Conservation (phyloP, 352 stramenopile genomes). For the Globisporangium orthogonon region DNA sequence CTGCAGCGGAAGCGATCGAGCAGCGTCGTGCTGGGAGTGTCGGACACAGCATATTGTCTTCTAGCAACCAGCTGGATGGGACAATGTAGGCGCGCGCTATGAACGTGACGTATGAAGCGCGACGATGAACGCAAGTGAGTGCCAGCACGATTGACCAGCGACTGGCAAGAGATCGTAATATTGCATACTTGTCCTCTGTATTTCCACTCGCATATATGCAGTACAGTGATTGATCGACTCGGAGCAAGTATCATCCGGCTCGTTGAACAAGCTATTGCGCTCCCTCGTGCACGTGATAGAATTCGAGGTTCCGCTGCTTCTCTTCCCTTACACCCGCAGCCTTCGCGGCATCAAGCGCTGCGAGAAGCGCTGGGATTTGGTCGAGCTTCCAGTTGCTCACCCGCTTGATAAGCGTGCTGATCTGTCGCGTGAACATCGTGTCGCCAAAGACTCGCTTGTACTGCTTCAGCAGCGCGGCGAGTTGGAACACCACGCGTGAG, state of each 20-base stretch:
- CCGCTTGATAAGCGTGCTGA: constrained; percentile 18
- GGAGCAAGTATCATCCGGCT: no score
- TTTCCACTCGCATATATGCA: background rate
- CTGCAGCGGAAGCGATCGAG: background rate
- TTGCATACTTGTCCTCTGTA: background rate
- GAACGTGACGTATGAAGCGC: background rate
- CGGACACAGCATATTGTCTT: background rate
- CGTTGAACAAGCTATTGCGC: no score
- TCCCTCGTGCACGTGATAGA: constrained; percentile 42
- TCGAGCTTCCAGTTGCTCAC: constrained; percentile 37
- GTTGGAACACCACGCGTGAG: constrained; percentile 37
- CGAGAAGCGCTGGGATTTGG: constrained; percentile 21
- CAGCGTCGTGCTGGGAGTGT: background rate
- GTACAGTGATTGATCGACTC: no score
- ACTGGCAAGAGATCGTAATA: no score
- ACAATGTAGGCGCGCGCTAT: background rate
- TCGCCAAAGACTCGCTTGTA: constrained; percentile 33
- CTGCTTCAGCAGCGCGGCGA: constrained; percentile 25
- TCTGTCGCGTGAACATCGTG: constrained; percentile 32
- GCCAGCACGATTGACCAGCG: no score
- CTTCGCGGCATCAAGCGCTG: constrained; percentile 18
- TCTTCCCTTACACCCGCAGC: constrained; percentile 33
- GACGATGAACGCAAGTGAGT: no score
- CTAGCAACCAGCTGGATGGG: background rate
- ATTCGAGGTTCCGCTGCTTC: constrained; percentile 61